Evolutionary conservation across 192 early-diverging fungal genomes (phyloP).

Genomic region (Coemansia sp.): DNA sequence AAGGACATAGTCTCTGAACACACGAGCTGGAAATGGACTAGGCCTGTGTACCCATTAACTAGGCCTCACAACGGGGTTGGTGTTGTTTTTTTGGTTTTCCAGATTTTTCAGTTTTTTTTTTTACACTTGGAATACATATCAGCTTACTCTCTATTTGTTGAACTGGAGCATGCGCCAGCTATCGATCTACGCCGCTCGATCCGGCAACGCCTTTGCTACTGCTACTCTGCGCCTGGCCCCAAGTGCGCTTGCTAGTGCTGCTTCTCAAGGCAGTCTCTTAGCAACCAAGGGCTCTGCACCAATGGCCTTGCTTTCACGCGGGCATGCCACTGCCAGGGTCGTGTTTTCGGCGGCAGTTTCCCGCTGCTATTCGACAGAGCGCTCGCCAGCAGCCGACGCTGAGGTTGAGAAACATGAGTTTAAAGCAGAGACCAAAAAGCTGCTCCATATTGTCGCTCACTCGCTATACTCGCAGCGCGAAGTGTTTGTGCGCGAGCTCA

Average conservation of each 20-base stretch:
- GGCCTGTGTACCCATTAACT: no score
- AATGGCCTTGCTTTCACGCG: neutral
- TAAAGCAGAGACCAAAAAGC: constrained; percentile 83
- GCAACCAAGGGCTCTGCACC: neutral
- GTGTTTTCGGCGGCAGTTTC: neutral
- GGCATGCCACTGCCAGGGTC: neutral
- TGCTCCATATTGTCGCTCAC: constrained; percentile 95
- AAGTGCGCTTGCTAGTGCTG: neutral
- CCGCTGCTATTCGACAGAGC: constrained; percentile 34
- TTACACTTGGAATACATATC: no score
- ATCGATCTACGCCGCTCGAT: constrained; percentile 19
- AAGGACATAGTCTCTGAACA: no score
- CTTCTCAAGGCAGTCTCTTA: neutral
- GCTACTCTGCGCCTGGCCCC: constrained; percentile 1
- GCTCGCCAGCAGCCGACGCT: constrained; percentile 2
- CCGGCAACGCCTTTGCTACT: constrained; percentile 8
- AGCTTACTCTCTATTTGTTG: no score
- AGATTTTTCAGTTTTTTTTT: no score
- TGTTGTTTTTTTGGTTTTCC: no score
- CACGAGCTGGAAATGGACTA: no score
- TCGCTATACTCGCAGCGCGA: constrained; percentile 94
- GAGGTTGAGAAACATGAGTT: constrained; percentile 62
- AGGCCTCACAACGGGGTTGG: no score
- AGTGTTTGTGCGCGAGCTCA: constrained; percentile 95
- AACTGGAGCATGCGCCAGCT: constrained; percentile 50